phyloP scores from a whole-genome alignment of 2,329 filamentous ascomycete genomes.

The Cadophora malorum region DNA sequence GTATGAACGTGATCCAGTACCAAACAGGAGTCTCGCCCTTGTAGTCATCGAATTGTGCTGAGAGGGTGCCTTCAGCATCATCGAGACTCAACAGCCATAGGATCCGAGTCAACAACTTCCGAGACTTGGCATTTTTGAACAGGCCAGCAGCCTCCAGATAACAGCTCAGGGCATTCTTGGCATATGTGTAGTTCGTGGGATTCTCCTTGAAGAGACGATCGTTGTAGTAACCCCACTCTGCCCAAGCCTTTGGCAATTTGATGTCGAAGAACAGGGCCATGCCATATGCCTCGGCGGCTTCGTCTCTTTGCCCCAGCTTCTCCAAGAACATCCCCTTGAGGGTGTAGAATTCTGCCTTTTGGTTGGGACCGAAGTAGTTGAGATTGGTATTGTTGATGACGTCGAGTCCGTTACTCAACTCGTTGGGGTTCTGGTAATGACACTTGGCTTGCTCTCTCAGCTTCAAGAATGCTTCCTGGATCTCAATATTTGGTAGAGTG shows the following conservation, averaged over 20 bases:
- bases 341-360: slow-evolving; percentile 99
- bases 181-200: slow-evolving; percentile 79
- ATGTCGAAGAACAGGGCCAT: slow-evolving; percentile 97
- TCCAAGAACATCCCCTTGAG: slow-evolving; percentile 99
- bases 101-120: slow-evolving; percentile 91
- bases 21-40: slow-evolving; percentile 97
- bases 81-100: slow-evolving; percentile 96
- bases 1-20: slow-evolving; percentile 99
- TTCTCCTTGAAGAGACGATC: slow-evolving; percentile 96
- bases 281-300: slow-evolving; percentile 92
- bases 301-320: slow-evolving; percentile 87
- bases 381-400: slow-evolving; percentile 99
- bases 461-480: slow-evolving; percentile 98
- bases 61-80: slow-evolving; percentile 82
- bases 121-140: slow-evolving; percentile 96
- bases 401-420: slow-evolving; percentile 90
- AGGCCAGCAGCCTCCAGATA: slow-evolving; percentile 95
- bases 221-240: slow-evolving; percentile 98
- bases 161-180: slow-evolving; percentile 90
- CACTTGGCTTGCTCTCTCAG: slow-evolving; percentile 98
- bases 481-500: slow-evolving; percentile 98
- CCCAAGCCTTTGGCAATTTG: slow-evolving; percentile 95
- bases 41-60: slow-evolving; percentile 89
- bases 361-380: slow-evolving; percentile 94
- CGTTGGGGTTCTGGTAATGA: slow-evolving; percentile 94